Evolutionary conservation across 164 flowering plant species (phyloP).

Genomic region (Akebia trifoliata): DNA sequence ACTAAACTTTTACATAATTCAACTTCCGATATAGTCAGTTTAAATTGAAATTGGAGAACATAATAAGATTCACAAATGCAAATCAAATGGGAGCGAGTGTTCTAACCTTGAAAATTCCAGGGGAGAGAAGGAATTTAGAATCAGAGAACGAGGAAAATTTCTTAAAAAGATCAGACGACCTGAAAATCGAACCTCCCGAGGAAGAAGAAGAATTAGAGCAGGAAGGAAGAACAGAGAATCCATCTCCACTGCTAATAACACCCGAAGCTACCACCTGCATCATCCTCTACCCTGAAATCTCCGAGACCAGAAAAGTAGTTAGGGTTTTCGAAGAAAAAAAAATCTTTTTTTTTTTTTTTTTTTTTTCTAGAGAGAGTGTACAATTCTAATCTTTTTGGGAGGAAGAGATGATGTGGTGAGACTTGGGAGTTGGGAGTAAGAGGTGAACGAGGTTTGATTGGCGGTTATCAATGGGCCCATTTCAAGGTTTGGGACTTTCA

Average conservation of each 20-base stretch:
- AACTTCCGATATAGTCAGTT: neutral
- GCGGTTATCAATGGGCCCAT: no score
- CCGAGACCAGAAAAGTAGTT: neutral
- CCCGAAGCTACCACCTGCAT: constrained; percentile 20
- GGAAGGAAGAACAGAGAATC: constrained; percentile 22
- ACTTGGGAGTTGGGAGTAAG: no score
- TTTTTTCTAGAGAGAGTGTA: no score
- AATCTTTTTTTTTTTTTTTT: neutral
- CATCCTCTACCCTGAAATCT: neutral
- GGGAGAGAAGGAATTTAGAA: constrained; percentile 23
- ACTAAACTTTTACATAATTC: no score
- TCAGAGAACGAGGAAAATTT: constrained; percentile 19
- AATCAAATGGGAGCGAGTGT: neutral
- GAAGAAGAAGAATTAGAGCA: neutral
- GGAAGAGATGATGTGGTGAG: no score
- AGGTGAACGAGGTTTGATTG: no score
- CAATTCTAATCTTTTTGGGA: no score
- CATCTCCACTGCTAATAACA: constrained; percentile 27
- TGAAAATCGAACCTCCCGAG: no score
- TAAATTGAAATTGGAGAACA: neutral
- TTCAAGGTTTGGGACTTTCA: no score
- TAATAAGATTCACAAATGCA: neutral
- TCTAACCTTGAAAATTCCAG: constrained; percentile 32
- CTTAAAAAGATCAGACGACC: constrained; percentile 25
- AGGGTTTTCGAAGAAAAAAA: neutral